These are phyloP conservation scores for Tympanopsis confertula DNA, from an alignment of 2,329 filamentous ascomycete genomes.

Conservation along the genomic window DNA sequence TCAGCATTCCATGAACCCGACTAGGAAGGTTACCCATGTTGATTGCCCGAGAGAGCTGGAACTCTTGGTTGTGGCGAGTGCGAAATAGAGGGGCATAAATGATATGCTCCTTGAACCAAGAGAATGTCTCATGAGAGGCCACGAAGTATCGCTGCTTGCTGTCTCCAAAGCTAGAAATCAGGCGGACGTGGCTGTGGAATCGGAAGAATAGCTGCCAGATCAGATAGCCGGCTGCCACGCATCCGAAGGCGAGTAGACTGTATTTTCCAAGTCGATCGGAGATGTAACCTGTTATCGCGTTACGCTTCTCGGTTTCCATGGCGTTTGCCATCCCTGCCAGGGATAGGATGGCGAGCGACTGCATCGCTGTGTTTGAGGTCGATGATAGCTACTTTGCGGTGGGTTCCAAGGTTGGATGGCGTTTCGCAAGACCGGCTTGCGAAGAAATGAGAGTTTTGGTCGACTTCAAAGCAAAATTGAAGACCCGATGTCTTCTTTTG, in stretches of 20 bases:
- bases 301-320: too few species aligned
- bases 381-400: too few species aligned
- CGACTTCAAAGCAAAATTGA: too few species aligned
- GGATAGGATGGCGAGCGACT: too few species aligned
- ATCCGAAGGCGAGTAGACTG: neutral
- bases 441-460: too few species aligned
- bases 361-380: too few species aligned
- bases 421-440: too few species aligned
- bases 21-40: neutral
- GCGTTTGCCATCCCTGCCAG: too few species aligned
- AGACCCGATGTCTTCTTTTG: too few species aligned
- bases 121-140: neutral
- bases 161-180: neutral
- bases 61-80: neutral
- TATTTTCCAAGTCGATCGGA: neutral
- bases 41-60: neutral
- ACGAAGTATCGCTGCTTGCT: neutral
- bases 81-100: neutral
- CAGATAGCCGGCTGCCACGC: neutral
- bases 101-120: conserved; percentile 29
- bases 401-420: too few species aligned
- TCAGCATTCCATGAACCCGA: neutral
- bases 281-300: too few species aligned
- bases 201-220: neutral
- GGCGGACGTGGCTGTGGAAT: neutral